Conservation (phyloP, 1,139 yeast species). For the Scheffersomyces parashehatae region DNA sequence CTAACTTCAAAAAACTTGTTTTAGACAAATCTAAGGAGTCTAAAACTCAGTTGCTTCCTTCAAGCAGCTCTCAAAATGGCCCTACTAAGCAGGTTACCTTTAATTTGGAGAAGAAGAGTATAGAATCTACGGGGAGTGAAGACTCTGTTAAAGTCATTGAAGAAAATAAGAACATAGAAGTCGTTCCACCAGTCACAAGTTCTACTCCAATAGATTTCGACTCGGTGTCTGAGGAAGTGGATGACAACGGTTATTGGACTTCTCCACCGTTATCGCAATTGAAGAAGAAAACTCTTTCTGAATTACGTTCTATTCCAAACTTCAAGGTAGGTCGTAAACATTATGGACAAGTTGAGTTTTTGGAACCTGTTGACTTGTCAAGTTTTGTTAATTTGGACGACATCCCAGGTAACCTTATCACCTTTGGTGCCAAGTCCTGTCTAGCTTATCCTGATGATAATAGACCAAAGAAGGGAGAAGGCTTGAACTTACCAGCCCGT, state of each 20-base stretch:
- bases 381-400: constrained; percentile 57
- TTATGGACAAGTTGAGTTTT: constrained; percentile 74
- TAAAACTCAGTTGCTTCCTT: constrained; percentile 10
- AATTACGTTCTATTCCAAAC: constrained; percentile 62
- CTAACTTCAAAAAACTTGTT: constrained; percentile 56
- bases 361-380: constrained; percentile 81
- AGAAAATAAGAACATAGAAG: neutral
- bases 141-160: neutral
- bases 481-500: constrained; percentile 74
- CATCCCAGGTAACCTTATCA: constrained; percentile 65
- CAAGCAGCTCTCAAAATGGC: constrained; percentile 4
- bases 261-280: constrained; percentile 73
- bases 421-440: constrained; percentile 62
- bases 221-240: constrained; percentile 34
- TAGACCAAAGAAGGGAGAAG: constrained; percentile 75
- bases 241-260: constrained; percentile 79
- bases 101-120: constrained; percentile 16
- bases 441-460: constrained; percentile 72
- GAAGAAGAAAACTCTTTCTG: constrained; percentile 56
- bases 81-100: constrained; percentile 40
- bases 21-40: constrained; percentile 45
- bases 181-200: neutral
- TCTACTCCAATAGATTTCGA: neutral
- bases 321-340: constrained; percentile 81
- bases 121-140: constrained; percentile 1